A percentile compares a stretch with the other conserved stretches of the same genome.
phyloP scores from a whole-genome alignment of 2,329 filamentous ascomycete species.

The Chaetomium strumarium region DNA sequence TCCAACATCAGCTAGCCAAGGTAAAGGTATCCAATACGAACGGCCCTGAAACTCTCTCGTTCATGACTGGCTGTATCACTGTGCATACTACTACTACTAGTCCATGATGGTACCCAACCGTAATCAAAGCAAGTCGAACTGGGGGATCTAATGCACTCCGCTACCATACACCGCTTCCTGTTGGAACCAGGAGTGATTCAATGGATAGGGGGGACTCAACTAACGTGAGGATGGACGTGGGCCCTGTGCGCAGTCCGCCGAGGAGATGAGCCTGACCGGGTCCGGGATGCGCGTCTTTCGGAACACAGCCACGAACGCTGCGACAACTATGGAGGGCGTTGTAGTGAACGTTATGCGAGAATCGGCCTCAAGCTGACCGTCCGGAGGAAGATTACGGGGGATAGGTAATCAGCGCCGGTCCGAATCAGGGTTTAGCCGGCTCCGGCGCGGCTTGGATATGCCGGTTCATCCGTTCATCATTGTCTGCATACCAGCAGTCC shows the following conservation, averaged over 20 bases:
- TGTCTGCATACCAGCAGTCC: not conserved
- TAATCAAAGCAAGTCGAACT: not conserved
- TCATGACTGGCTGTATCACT: too few relatives aligned
- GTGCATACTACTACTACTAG: not conserved
- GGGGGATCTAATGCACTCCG: not conserved
- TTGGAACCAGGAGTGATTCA: not conserved
- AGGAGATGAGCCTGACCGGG: too few relatives aligned
- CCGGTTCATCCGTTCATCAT: too few relatives aligned
- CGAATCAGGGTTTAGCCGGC: not conserved
- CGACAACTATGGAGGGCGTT: too few relatives aligned
- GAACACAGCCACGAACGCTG: too few relatives aligned
- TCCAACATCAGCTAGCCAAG: too few relatives aligned
- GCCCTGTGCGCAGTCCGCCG: not conserved
- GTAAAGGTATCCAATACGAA: too few relatives aligned
- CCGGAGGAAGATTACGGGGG: not conserved
- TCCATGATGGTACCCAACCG: not conserved
- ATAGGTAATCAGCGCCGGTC: not conserved
- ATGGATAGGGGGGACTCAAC: not conserved
- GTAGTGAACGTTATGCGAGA: too few relatives aligned
- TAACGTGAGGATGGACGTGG: not conserved
- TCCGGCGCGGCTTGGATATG: not conserved
- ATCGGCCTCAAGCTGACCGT: too few relatives aligned
- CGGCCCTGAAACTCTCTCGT: too few relatives aligned
- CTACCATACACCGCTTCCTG: slow-evolving; percentile 1
- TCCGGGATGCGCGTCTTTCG: too few relatives aligned